Percentiles rank a stretch among this genome's conserved stretches.
These are phyloP conservation scores for Ophiostoma sp. DNA, from an alignment of 2,329 filamentous ascomycete species.

Conservation along the genomic window DNA sequence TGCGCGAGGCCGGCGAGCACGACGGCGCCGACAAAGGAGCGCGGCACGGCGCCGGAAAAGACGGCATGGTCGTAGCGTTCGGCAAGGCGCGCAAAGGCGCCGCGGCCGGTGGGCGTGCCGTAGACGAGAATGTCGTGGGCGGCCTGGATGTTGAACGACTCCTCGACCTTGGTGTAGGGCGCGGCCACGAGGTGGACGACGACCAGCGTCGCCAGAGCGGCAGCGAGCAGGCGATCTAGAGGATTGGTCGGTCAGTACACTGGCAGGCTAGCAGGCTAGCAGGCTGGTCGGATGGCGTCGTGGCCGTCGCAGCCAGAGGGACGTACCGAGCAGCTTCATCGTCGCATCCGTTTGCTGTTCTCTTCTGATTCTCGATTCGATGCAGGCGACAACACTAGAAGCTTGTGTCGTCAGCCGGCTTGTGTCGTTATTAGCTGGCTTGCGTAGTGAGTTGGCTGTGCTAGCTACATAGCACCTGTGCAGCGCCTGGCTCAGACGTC, in stretches of 20 bases:
- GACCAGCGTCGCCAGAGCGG: conserved; percentile 53
- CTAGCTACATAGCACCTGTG: too few species aligned
- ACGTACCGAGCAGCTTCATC: conserved; percentile 11
- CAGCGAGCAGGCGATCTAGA: not conserved
- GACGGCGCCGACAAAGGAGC: conserved; percentile 80
- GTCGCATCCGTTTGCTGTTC: too few species aligned
- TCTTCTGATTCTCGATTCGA: too few species aligned
- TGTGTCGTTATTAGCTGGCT: too few species aligned
- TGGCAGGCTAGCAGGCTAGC: not conserved
- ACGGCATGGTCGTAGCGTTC: conserved; percentile 78
- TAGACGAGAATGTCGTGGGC: conserved; percentile 82
- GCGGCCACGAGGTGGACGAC: conserved; percentile 65
- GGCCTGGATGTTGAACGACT: conserved; percentile 96
- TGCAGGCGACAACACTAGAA: too few species aligned
- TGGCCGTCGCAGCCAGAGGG: too few species aligned
- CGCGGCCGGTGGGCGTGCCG: conserved; percentile 57
- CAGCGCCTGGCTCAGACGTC: too few species aligned
- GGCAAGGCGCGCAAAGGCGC: conserved; percentile 50
- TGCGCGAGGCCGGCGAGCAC: conserved; percentile 67
- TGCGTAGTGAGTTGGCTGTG: too few species aligned
- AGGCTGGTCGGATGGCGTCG: too few species aligned
- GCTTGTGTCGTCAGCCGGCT: too few species aligned
- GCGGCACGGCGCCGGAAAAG: conserved; percentile 86
- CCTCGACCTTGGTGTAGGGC: conserved; percentile 95
- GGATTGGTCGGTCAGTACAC: not conserved